Conservation (phyloP, 1,139 yeast species). For the Cylindricascospora bacillispora region DNA sequence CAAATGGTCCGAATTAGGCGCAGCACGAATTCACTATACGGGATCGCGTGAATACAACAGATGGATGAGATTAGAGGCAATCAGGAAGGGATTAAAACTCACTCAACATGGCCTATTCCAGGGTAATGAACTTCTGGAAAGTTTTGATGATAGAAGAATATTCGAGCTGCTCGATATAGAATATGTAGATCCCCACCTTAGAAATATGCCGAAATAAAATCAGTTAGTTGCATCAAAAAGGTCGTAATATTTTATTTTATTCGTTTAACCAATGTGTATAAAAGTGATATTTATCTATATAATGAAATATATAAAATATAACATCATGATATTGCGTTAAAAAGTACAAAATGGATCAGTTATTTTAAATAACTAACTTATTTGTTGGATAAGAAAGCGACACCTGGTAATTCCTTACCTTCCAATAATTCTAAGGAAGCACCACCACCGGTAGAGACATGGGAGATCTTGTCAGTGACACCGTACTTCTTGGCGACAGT, state of each 20-base stretch:
- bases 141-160: slow-evolving; percentile 35
- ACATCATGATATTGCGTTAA: too few species aligned
- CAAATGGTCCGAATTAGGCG: slow-evolving; percentile 39
- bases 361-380: too few species aligned
- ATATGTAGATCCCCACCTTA: slow-evolving; percentile 35
- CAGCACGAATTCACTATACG: slow-evolving; percentile 42
- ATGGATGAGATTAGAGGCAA: slow-evolving; percentile 35
- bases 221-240: slow-evolving; percentile 3
- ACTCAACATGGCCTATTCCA: slow-evolving; percentile 39
- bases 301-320: too few species aligned
- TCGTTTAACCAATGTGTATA: too few species aligned
- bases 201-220: slow-evolving; percentile 20
- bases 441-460: slow-evolving; percentile 99
- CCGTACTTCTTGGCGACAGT: slow-evolving; percentile 97
- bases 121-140: slow-evolving; percentile 30
- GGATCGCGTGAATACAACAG: slow-evolving; percentile 49
- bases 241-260: too few species aligned
- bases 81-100: slow-evolving; percentile 32
- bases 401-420: slow-evolving; percentile 98
- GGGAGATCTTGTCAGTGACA: slow-evolving; percentile 86
- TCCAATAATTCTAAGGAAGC: slow-evolving; percentile 95
- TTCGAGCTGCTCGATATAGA: slow-evolving; percentile 36
- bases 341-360: too few species aligned
- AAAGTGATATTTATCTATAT: too few species aligned
- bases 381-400: slow-evolving; percentile 72